Base-by-base conservation (phyloP, 2,329 filamentous ascomycete species). In the Pyrenophora graminea region DNA sequence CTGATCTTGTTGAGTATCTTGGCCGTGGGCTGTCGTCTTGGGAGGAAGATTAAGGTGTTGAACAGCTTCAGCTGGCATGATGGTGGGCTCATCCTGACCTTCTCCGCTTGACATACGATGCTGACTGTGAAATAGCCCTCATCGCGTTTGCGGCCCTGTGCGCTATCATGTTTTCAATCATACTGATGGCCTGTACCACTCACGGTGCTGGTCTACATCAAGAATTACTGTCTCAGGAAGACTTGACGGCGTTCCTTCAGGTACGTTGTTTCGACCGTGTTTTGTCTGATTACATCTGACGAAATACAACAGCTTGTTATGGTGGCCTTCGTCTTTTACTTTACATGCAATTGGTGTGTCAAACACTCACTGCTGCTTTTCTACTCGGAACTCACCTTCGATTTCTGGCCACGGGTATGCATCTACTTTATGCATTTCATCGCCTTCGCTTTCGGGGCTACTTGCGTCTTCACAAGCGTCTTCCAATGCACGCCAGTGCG, bases 321-420 rank as follows among this genome's bases (percentile, higher is more conserved):
- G 61, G 69, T 56, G 9, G 58, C 65, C 5, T 56, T 59, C 15
- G 52, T 68, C 17, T 74, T 74, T 56, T 76, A 76, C 58, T 73
- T 74, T 51, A 49, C 62, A 37, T 73, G 71, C 45, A 74, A 76
- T 47, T 74, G 73, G 67, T 69, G 66, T 39, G 65, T 76, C 52
- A 75, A 76, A 58, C 63, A 75, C 36, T 73, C 72, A 0, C 63
- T 76, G 6, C 64, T 76, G 6, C 59, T 73, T 48, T 68, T 76
- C 59, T 76, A 76, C 53, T 56, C 69, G 23, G 70, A 72, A 27
- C 66, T 76, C n/a, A 67, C 67, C 21, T 61, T 63, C 36, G 63
- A 66, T 18, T 55, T 45, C 8, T 56, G 50, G 34, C 59, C 63
- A 18, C 57, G 50, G 17, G 52, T 52, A 48, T 62, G 61, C 30